Percentiles rank a stretch among this genome's conserved stretches.
These are phyloP conservation scores for Coemansia asiatica DNA, from an alignment of 192 early-diverging fungal species.

Conservation along the genomic window DNA sequence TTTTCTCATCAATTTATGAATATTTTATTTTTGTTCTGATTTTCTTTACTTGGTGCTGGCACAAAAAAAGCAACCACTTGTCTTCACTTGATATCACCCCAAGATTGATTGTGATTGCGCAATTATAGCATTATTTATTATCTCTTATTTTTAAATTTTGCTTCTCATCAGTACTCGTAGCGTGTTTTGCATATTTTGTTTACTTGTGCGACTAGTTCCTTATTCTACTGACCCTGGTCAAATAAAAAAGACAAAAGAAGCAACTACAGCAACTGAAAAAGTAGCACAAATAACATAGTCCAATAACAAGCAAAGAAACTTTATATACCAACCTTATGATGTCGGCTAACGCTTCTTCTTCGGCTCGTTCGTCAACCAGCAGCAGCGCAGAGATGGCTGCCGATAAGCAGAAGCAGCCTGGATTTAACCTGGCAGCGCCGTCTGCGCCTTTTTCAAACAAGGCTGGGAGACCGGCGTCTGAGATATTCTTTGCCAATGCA, in stretches of 20 bases:
- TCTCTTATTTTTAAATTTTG: neutral
- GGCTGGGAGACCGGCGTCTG: conserved; percentile 36
- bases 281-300: neutral
- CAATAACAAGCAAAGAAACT: neutral
- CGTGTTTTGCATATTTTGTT: neutral
- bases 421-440: conserved; percentile 32
- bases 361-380: conserved; percentile 22
- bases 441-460: conserved; percentile 21
- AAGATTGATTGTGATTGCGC: neutral
- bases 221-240: too few species aligned
- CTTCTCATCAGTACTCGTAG: neutral
- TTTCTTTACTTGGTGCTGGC: neutral
- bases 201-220: too few species aligned
- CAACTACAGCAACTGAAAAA: neutral
- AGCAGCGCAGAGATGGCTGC: conserved; percentile 15
- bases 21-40: neutral
- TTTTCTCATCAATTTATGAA: neutral
- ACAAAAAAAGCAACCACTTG: neutral
- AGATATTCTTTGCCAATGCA: conserved; percentile 52
- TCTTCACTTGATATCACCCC: neutral
- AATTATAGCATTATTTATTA: neutral
- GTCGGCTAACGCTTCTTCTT: conserved; percentile 29
- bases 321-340: conserved; percentile 18
- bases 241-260: too few species aligned
- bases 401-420: conserved; percentile 16